Conservation (phyloP, 345 rosid species). For the Hevea brasiliensis region DNA sequence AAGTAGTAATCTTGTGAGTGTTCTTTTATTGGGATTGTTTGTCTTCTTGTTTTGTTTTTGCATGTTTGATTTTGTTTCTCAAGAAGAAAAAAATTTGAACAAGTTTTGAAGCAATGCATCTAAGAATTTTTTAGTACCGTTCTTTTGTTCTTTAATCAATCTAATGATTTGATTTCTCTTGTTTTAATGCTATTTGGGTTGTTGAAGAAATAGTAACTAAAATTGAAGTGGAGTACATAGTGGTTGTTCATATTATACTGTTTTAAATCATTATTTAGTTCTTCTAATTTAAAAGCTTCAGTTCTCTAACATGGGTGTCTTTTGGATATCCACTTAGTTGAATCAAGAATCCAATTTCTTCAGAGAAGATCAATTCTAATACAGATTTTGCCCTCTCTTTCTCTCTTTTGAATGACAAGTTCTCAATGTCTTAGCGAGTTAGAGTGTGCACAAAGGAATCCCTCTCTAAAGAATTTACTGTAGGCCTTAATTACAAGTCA, state of each 20-base stretch:
- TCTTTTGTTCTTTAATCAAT: constrained; percentile 5
- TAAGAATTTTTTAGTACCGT: no score
- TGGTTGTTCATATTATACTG: no score
- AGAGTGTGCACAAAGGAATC: not conserved
- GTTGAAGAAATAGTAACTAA: no score
- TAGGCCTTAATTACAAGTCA: not conserved
- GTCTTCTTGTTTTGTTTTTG: not conserved
- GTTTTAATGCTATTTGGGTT: no score
- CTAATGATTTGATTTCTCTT: not conserved
- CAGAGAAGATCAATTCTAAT: not conserved
- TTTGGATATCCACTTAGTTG: no score
- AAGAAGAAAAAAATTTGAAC: no score
- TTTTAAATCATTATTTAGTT: no score
- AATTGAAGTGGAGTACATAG: no score
- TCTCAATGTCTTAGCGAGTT: not conserved
- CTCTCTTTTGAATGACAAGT: not conserved
- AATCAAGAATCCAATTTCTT: constrained; percentile 1
- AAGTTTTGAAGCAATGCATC: no score
- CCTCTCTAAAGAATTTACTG: not conserved
- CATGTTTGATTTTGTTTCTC: no score
- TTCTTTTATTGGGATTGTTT: not conserved
- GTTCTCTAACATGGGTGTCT: no score
- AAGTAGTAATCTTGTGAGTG: constrained; percentile 68
- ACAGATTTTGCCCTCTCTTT: not conserved
- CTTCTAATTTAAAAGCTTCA: no score